Evolutionary conservation across 257 asterid genomes (phyloP), one percentile per base, ranked within the genome.

Genomic region (Ilex asprella): DNA sequence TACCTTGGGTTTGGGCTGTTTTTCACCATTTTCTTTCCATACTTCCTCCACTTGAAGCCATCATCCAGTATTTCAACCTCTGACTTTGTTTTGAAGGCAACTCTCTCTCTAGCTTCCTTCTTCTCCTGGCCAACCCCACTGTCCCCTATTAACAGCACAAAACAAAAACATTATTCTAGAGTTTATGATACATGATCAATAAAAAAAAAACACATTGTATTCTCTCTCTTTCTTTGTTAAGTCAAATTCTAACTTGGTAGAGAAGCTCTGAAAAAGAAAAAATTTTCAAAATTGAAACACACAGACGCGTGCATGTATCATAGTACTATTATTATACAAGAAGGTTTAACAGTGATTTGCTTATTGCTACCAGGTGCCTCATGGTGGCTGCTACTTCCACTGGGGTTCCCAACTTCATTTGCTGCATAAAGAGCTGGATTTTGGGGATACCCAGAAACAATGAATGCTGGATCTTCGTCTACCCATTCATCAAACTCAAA

Each of bases 31-130:
- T 92, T 92, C 71, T 92, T 92, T 31, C 98, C 98, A 62, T 92
- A 92, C 75, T 92, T 92, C 55, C 97, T 84, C 98, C 98, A 92
- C 76, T 86, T 92, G 77, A 78, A 92, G 41, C 98, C 98, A 80
- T 92, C 97, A 72, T 89, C 87, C 4, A 92, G 75, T 64, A 86
- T 81, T 67, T 92, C 98, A 64, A 92, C 58, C 62, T 83, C 85
- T 1, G 98, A 88, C 77, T 78, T 79, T n/a, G 97, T 92, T 70
- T 73, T 83, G 71, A 92, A 92, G 61, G 97, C 97, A 72, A 92
- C 85, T 75, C 81, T 92, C 58, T 90, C 86, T 59, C 39, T 84
- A 5, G 30, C 65, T 44, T 70, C 83, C 69, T 66, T 80, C 75
- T 61, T 77, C 78, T 64, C 84, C 61, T 60, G 65, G 39, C 76